Conservation (phyloP, 1,139 yeast genomes). For the Martiniozyma asiatica region DNA sequence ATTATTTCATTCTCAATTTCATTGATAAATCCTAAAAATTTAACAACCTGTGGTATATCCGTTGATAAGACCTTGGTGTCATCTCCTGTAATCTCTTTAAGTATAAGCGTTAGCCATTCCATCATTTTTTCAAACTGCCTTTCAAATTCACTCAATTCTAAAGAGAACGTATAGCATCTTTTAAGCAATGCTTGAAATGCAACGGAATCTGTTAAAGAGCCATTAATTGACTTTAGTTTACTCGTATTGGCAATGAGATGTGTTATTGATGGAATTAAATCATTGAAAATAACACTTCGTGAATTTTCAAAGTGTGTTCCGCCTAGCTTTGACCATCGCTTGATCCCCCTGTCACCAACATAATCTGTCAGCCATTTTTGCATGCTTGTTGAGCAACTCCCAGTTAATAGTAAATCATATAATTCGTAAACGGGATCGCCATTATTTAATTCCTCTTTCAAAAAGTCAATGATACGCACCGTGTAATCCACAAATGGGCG, state of each 20-base stretch:
- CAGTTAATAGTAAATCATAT: constrained; percentile 45
- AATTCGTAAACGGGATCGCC: constrained; percentile 24
- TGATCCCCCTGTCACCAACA: constrained; percentile 59
- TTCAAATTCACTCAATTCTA: constrained; percentile 42
- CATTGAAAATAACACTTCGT: constrained; percentile 35
- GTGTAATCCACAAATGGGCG: constrained; percentile 30
- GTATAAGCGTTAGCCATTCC: constrained; percentile 30
- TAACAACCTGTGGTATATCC: too few relatives aligned
- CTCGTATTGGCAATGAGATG: constrained; percentile 40
- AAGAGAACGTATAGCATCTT: constrained; percentile 28
- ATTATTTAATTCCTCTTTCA: constrained; percentile 19
- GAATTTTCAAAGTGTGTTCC: constrained; percentile 36
- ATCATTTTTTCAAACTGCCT: constrained; percentile 38
- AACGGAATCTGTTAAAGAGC: constrained; percentile 23
- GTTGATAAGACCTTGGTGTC: too few relatives aligned
- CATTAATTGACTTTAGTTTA: constrained; percentile 27
- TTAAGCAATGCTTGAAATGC: constrained; percentile 26
- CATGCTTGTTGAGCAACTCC: constrained; percentile 38
- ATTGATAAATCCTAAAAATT: too few relatives aligned
- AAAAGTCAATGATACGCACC: constrained; percentile 26
- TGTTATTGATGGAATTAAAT: constrained; percentile 47
- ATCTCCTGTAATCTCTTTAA: constrained; percentile 22
- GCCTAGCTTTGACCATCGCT: constrained; percentile 44
- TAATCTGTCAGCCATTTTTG: constrained; percentile 37
- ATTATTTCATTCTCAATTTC: too few relatives aligned